Conservation (phyloP, 176 grass and related monocot genomes). For the Phyllostachys edulis region DNA sequence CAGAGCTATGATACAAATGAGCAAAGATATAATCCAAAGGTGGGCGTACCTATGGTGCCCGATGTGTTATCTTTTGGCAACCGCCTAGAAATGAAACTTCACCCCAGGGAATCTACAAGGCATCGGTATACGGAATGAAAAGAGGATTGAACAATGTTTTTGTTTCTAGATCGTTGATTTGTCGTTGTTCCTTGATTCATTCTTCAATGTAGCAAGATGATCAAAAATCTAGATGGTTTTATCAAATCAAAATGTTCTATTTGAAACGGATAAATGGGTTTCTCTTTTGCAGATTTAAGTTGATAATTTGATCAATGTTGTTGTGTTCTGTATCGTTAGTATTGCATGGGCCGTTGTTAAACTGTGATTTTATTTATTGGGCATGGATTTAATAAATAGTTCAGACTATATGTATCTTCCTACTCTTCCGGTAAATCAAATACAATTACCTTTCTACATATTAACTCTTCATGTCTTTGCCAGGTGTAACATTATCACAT, state of each 20-base stretch:
- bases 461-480: too few species aligned
- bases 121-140: slow-evolving; percentile 50
- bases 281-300: neutral
- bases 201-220: slow-evolving; percentile 3
- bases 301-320: neutral
- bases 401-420: too few species aligned
- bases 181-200: neutral
- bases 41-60: slow-evolving; percentile 91
- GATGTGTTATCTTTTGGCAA: slow-evolving; percentile 61
- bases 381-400: too few species aligned
- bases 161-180: slow-evolving; percentile 8
- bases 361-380: too few species aligned
- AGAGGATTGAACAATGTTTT: neutral
- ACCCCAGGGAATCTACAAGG: slow-evolving; percentile 76
- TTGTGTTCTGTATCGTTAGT: neutral
- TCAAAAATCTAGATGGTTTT: neutral
- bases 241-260: neutral
- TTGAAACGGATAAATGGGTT: neutral
- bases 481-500: too few species aligned
- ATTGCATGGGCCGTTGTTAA: neutral
- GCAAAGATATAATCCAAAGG: slow-evolving; percentile 91
- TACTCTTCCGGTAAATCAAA: too few species aligned
- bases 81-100: slow-evolving; percentile 51
- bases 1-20: slow-evolving; percentile 86
- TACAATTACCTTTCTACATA: too few species aligned